Percentiles rank a stretch among this genome's conserved stretches.
Evolutionary conservation across 2,329 filamentous ascomycete genomes (phyloP).

Genomic region (Knufia fluminis): DNA sequence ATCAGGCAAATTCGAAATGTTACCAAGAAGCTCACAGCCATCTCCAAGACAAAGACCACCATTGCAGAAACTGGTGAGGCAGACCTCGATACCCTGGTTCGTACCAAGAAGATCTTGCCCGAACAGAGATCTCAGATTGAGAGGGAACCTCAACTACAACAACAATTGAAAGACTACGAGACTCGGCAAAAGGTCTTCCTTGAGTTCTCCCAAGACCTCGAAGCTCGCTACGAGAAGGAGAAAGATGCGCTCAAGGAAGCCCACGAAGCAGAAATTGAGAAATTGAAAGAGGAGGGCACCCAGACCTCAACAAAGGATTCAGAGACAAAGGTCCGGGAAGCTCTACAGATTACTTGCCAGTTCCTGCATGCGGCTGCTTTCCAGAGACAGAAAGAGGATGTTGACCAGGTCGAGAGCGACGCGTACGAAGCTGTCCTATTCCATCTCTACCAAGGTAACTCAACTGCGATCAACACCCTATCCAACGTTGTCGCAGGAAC

Average conservation of each 20-base stretch:
- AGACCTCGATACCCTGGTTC: slow-evolving; percentile 54
- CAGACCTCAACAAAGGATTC: slow-evolving; percentile 37
- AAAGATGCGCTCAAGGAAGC: slow-evolving; percentile 46
- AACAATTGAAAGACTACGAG: slow-evolving; percentile 47
- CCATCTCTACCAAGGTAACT: slow-evolving; percentile 54
- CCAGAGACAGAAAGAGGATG: slow-evolving; percentile 50
- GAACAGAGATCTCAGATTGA: slow-evolving; percentile 55
- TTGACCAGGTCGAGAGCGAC: slow-evolving; percentile 47
- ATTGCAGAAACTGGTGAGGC: slow-evolving; percentile 51
- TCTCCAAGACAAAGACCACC: slow-evolving; percentile 52
- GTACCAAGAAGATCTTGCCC: slow-evolving; percentile 53
- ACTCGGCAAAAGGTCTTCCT: slow-evolving; percentile 54
- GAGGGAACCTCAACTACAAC: slow-evolving; percentile 54
- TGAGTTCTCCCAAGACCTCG: slow-evolving; percentile 50
- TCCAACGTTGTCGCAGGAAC: slow-evolving; percentile 52
- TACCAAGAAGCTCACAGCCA: slow-evolving; percentile 77
- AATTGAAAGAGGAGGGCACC: slow-evolving; percentile 41
- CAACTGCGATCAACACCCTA: slow-evolving; percentile 49
- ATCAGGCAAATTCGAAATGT: slow-evolving; percentile 78
- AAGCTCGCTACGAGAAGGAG: slow-evolving; percentile 46
- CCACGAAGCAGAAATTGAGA: slow-evolving; percentile 48
- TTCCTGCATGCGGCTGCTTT: slow-evolving; percentile 55
- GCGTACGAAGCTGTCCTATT: slow-evolving; percentile 56
- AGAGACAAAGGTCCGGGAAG: slow-evolving; percentile 35
- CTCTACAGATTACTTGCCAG: slow-evolving; percentile 50